Evolutionary conservation across 768 basidiomycete species (phyloP).

Genomic region (Myochromella boudieri): DNA sequence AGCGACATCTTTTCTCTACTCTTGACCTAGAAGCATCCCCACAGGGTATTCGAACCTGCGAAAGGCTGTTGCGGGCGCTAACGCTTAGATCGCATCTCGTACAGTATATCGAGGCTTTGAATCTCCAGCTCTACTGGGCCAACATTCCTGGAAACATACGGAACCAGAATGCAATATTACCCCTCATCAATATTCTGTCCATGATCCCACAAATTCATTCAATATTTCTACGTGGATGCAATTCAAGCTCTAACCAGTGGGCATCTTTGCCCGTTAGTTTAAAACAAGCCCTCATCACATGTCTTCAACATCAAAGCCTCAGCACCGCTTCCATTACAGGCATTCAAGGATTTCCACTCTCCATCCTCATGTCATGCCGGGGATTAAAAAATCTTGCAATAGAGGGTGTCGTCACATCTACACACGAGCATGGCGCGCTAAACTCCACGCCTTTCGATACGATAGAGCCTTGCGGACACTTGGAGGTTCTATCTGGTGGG

Average conservation of each 20-base stretch:
- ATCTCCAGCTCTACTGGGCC: neutral
- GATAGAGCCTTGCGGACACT: neutral
- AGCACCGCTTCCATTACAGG: neutral
- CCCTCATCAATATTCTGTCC: neutral
- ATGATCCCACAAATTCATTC: conserved; percentile 1
- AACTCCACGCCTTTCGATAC: neutral
- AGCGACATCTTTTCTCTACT: conserved; percentile 4
- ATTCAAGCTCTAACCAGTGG: neutral
- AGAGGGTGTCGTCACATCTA: neutral
- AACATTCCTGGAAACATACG: neutral
- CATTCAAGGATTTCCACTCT: conserved; percentile 3
- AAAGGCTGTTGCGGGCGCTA: neutral
- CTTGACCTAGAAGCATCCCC: conserved; percentile 2
- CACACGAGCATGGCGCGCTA: neutral
- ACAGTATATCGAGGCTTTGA: neutral
- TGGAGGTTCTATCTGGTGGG: neutral
- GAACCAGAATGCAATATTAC: neutral
- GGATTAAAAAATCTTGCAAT: neutral
- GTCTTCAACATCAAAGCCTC: neutral
- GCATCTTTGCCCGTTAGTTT: neutral
- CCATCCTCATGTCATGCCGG: neutral
- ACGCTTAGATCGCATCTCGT: neutral
- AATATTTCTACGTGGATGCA: neutral
- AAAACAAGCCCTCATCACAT: neutral
- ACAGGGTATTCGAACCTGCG: neutral